Evolutionary conservation across 148 eudicot genomes (phyloP).

Genomic region (Silene latifolia): DNA sequence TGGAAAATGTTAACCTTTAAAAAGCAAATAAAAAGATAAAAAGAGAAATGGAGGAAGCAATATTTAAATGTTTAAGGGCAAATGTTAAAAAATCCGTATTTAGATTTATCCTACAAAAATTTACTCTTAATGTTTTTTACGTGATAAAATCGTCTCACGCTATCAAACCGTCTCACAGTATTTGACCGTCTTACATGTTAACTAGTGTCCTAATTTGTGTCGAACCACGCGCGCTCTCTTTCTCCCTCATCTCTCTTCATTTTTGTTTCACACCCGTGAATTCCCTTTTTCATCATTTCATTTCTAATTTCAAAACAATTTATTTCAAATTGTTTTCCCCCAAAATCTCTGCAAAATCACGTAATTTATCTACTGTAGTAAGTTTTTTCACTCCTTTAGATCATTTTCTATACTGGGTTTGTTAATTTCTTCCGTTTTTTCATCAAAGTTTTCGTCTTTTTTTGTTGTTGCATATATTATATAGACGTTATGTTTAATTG

Average conservation of each 20-base stretch:
- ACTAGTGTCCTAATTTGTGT: constrained; percentile 12
- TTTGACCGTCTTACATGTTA: too few species aligned
- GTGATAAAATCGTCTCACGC: too few species aligned
- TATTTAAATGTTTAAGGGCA: too few species aligned
- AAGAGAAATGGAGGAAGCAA: too few species aligned
- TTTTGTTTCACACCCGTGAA: background rate
- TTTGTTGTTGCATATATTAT: background rate
- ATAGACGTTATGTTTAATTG: background rate
- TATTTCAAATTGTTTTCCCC: background rate
- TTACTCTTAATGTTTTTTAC: too few species aligned
- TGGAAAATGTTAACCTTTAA: too few species aligned
- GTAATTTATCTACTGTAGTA: background rate
- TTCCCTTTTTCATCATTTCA: constrained; percentile 8
- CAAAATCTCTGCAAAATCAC: background rate
- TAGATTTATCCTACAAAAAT: too few species aligned
- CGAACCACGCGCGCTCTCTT: constrained; percentile 30
- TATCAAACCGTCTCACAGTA: too few species aligned
- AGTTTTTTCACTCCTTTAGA: constrained; percentile 32
- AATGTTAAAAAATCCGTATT: too few species aligned
- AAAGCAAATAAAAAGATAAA: too few species aligned
- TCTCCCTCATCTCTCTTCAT: constrained; percentile 11
- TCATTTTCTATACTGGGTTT: constrained; percentile 29
- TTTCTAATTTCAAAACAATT: constrained; percentile 16
- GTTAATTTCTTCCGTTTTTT: background rate
- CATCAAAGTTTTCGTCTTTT: background rate